Base-by-base conservation (phyloP, 2,329 filamentous ascomycete species). In the Sclerotinia subarctica region DNA sequence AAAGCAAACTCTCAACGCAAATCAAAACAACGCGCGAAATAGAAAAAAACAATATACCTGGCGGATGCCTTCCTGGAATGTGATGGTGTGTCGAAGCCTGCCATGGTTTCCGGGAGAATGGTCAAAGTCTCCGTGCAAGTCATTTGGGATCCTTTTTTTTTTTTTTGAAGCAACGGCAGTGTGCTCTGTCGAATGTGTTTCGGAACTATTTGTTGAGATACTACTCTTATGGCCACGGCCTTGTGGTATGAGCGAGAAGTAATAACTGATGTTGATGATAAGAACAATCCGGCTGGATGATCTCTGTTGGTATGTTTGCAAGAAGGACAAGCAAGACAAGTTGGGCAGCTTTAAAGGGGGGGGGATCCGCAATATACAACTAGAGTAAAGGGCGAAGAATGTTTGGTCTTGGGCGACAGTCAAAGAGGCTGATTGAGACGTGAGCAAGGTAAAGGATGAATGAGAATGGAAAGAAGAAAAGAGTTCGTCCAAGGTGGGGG, bases 41-140 rank as follows among this genome's bases (percentile, higher is more conserved):
- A 70, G 56, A 60, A 69, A 69, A 71, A 74, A 72, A 73, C 59
- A 75, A 75, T 74, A 76, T 77, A 77, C 76, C 76, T 77, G 73
- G 72, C 72, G 73, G 74, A 53, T 71, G 72, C 73, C 73, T 75
- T 74, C 73, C 75, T 69, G 71, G 74, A 69, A 64, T 67, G 71
- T 58, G 73, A 73, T 60, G 70, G 67, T 69, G 71, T 70, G 58
- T 71, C 70, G 74, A 73, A 77, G 72, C 72, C 73, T 69, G 75
- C 66, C 75, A 76, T 77, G 72, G 72, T 73, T 69, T 75, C 75
- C 74, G 72, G 73, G 67, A 72, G 71, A 70, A 73, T 70, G 71
- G 69, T 73, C 56, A 73, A 71, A 70, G 75, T 76, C 73, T 76
- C 72, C 69, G 74, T 72, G 72, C 73, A 75, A 74, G 69, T 76